Conservation (phyloP, 2,329 filamentous ascomycete genomes). For the Colletotrichum horii region DNA sequence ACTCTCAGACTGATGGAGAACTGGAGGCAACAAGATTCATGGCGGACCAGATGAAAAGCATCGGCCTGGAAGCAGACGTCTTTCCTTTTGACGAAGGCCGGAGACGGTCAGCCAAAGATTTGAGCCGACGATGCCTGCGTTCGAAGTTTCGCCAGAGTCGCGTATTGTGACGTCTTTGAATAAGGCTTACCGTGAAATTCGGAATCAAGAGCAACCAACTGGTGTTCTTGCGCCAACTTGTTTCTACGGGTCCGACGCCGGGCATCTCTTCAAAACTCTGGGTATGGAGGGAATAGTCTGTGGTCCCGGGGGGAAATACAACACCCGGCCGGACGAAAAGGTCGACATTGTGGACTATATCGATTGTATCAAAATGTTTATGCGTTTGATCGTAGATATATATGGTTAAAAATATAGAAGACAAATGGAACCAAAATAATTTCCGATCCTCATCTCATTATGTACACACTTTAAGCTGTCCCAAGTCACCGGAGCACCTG, state of each 20-base stretch:
- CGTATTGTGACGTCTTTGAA: constrained; percentile 26
- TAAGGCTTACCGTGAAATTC: constrained; percentile 23
- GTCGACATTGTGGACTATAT: neutral
- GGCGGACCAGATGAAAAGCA: constrained; percentile 24
- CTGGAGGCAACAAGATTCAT: constrained; percentile 26
- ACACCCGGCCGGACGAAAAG: constrained; percentile 23
- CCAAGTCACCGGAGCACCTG: neutral
- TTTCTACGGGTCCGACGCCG: constrained; percentile 30
- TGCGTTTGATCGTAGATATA: neutral
- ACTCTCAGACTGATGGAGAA: constrained; percentile 31
- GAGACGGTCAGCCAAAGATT: constrained; percentile 25
- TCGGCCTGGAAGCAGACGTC: constrained; percentile 28
- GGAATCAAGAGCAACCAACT: neutral
- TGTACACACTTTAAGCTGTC: neutral
- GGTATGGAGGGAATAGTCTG: constrained; percentile 31
- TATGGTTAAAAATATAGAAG: neutral
- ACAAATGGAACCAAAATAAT: neutral
- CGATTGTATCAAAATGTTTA: neutral
- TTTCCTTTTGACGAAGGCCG: constrained; percentile 25
- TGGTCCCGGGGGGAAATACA: constrained; percentile 30
- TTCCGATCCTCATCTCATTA: neutral
- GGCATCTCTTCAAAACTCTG: constrained; percentile 28
- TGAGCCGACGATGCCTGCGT: constrained; percentile 30
- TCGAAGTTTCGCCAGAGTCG: constrained; percentile 24
- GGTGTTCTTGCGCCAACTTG: constrained; percentile 29